These are phyloP conservation scores for Thozetella sp. DNA, from an alignment of 495 filamentous ascomycete genomes.

Conservation along the genomic window DNA sequence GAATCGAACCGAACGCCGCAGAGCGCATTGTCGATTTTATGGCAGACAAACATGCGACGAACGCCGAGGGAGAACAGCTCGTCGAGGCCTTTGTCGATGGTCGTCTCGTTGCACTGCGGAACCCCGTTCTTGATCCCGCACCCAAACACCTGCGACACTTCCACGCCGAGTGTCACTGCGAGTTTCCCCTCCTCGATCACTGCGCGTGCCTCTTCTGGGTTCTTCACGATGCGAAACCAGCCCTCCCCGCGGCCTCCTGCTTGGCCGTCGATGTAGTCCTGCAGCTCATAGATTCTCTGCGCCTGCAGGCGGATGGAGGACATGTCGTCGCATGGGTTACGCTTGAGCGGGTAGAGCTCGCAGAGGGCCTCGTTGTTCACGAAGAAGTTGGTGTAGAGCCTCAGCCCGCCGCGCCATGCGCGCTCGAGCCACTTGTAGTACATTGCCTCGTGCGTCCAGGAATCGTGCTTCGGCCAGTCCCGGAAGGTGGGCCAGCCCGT, in stretches of 20 bases:
- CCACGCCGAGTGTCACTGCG: not conserved
- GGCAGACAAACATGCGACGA: not conserved
- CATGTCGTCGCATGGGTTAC: not conserved
- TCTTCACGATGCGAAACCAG: not conserved
- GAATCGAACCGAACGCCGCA: not conserved
- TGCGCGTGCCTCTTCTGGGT: not conserved
- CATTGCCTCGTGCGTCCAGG: not conserved
- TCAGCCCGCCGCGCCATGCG: not conserved
- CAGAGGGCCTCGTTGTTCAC: not conserved
- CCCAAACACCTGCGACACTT: not conserved
- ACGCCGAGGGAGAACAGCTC: not conserved
- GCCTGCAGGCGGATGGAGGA: not conserved
- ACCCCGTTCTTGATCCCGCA: not conserved
- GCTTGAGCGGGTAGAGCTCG: not conserved
- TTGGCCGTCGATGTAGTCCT: not conserved
- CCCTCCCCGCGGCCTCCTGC: too few species aligned
- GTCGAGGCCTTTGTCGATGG: not conserved
- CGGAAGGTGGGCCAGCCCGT: not conserved
- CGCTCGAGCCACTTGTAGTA: not conserved
- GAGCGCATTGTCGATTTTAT: not conserved
- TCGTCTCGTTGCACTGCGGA: not conserved
- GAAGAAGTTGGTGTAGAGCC: not conserved
- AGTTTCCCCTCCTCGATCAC: not conserved
- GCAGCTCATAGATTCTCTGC: not conserved
- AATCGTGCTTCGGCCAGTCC: not conserved